Conservation (phyloP, 1,284 basidiomycete species). For the Cryptococcus sp. region DNA sequence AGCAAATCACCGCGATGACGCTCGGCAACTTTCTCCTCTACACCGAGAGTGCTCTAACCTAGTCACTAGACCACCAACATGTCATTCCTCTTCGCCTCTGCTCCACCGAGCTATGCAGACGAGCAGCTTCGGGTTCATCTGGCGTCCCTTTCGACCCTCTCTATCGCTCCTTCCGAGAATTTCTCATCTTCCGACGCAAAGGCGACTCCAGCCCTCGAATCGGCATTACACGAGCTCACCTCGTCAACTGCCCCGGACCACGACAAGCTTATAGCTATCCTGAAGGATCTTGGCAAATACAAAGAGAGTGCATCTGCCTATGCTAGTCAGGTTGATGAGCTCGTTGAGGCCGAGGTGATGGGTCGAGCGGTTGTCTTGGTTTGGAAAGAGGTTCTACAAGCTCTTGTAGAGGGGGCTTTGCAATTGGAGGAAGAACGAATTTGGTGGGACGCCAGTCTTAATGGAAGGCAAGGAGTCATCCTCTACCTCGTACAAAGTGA, state of each 20-base stretch:
- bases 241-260: slow-evolving; percentile 21
- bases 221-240: slow-evolving; percentile 33
- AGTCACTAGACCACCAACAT: too few relatives aligned
- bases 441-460: slow-evolving; percentile 40
- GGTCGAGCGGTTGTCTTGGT: slow-evolving; percentile 42
- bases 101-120: slow-evolving; percentile 37
- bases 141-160: slow-evolving; percentile 40
- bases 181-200: slow-evolving; percentile 4
- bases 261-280: slow-evolving; percentile 25
- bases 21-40: not conserved
- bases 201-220: slow-evolving; percentile 19
- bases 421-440: slow-evolving; percentile 37
- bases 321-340: slow-evolving; percentile 23
- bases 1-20: too few relatives aligned
- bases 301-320: not conserved
- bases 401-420: slow-evolving; percentile 33
- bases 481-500: slow-evolving; percentile 45
- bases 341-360: slow-evolving; percentile 39
- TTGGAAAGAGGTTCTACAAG: slow-evolving; percentile 44
- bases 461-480: slow-evolving; percentile 25
- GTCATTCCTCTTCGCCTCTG: slow-evolving; percentile 18
- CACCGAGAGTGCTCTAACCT: too few relatives aligned
- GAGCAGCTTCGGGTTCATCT: slow-evolving; percentile 41
- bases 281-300: slow-evolving; percentile 17
- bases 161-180: slow-evolving; percentile 23